Base-by-base conservation (phyloP, 257 asterid genomes). In the Solanum gracilifrons region DNA sequence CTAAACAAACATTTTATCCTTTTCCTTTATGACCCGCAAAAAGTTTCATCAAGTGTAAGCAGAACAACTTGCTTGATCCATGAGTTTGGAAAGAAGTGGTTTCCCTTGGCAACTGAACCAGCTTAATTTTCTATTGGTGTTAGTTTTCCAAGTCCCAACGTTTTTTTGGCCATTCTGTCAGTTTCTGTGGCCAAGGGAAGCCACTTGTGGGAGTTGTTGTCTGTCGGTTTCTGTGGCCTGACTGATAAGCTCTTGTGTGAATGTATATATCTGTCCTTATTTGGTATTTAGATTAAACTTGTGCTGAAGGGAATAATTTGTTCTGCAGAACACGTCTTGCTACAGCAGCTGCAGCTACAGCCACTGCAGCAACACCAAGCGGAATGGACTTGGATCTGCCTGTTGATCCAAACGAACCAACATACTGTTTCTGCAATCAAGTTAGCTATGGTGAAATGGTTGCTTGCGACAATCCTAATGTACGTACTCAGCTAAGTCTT, bases 381-480 rank as follows among this genome's bases (percentile, higher is more conserved):
- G 93, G 92, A 66, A 95, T 97, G 94, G 99, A 97, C 84, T 84
- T 95, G 88, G 99, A 97, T 90, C 89, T 97, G 58, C 99, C 99
- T 7, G 98, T 97, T 27, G 99, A 97, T 89, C 99, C 99, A 41
- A 97, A 97, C 41, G 99, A 97, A 88, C 99, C 99, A 13, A 97
- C 98, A 12, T 97, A 97, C 83, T 97, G 99, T 89, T 84, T 93
- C 89, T 97, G 99, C 95, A 97, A 94, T 93, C 99, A 97, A 97
- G 99, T 97, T 80, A 97, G 99, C 94, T 97, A 91, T 23, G 99
- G 99, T 27, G 99, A 97, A 96, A 96, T 97, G 99, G 95, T 97
- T 88, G 99, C 99, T 2, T 97, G 99, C 74, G 99, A 96, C 88
- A 93, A 97, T 91, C 97, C 98, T 85, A 92, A 95, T 76, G 99